Conservation (phyloP, 768 basidiomycete genomes). For the Lentinula edodes region DNA sequence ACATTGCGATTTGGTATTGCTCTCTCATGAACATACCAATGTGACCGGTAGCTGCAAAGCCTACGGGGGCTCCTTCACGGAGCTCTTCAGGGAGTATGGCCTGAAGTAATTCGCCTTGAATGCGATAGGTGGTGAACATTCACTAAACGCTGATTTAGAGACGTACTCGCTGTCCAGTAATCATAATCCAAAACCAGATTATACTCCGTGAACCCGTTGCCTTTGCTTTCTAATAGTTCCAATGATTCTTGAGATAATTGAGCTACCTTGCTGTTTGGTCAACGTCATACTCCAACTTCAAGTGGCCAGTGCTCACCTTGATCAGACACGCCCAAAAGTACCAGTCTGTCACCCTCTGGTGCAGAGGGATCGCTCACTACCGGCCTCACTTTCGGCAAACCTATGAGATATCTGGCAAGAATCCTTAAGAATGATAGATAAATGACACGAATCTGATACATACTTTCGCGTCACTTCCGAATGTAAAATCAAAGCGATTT, state of each 20-base stretch:
- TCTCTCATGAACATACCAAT: slow-evolving; percentile 50
- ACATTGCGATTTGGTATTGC: not conserved
- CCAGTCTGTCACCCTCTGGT: slow-evolving; percentile 46
- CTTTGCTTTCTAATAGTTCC: slow-evolving; percentile 50
- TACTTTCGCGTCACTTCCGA: slow-evolving; percentile 58
- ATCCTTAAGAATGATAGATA: not conserved
- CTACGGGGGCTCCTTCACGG: slow-evolving; percentile 73
- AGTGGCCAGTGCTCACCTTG: slow-evolving; percentile 40
- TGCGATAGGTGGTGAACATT: not conserved
- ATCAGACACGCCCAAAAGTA: slow-evolving; percentile 57
- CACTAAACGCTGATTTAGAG: not conserved
- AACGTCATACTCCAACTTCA: slow-evolving; percentile 6
- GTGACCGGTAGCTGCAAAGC: slow-evolving; percentile 87
- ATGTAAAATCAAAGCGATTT: slow-evolving; percentile 52
- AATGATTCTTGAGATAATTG: slow-evolving; percentile 54
- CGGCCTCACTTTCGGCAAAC: slow-evolving; percentile 61
- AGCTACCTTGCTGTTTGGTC: slow-evolving; percentile 49
- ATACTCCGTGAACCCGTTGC: slow-evolving; percentile 52
- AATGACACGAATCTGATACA: slow-evolving; percentile 12
- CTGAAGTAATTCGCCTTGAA: slow-evolving; percentile 78
- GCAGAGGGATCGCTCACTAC: slow-evolving; percentile 49
- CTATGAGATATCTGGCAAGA: slow-evolving; percentile 49
- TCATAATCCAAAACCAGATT: slow-evolving; percentile 69
- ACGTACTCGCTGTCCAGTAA: slow-evolving; percentile 81
- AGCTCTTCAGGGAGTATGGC: slow-evolving; percentile 77